phyloP scores from a whole-genome alignment of 352 stramenopile genomes.

The Phytophthora europaea region DNA sequence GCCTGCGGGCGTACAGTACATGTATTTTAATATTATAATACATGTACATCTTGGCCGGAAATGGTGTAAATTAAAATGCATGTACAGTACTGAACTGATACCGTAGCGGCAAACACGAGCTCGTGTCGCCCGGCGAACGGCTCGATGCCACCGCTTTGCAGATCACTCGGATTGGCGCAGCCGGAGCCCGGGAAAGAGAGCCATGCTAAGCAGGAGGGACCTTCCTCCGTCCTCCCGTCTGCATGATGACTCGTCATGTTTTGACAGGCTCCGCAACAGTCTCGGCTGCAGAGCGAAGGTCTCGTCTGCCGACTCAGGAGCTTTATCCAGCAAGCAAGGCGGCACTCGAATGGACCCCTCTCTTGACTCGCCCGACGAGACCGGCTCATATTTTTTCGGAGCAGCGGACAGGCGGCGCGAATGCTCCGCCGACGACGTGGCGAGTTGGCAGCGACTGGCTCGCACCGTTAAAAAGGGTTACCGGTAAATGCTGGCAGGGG shows the following conservation, averaged over 20 bases:
- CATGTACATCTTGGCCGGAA: too few species aligned
- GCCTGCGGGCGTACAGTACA: too few species aligned
- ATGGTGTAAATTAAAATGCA: too few species aligned
- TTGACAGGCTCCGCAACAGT: slow-evolving; percentile 17
- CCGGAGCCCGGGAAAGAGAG: slow-evolving; percentile 32
- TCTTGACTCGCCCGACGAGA: slow-evolving; percentile 17
- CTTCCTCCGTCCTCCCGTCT: slow-evolving; percentile 30
- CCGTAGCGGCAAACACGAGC: slow-evolving; percentile 8
- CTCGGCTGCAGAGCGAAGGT: background rate
- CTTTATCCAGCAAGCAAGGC: slow-evolving; percentile 30
- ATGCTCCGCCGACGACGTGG: slow-evolving; percentile 24
- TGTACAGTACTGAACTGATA: background rate
- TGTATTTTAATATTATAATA: too few species aligned
- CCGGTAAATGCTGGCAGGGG: too few species aligned
- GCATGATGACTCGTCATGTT: slow-evolving; percentile 5
- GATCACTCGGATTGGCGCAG: slow-evolving; percentile 33
- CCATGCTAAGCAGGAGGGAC: slow-evolving; percentile 34
- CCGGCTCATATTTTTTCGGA: slow-evolving; percentile 19
- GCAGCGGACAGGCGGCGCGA: slow-evolving; percentile 15
- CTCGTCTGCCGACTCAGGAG: slow-evolving; percentile 35
- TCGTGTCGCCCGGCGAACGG: background rate
- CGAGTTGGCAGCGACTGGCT: background rate
- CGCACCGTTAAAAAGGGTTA: too few species aligned
- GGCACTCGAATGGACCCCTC: slow-evolving; percentile 14
- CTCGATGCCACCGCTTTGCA: slow-evolving; percentile 22